Conservation (phyloP, 129 eudicot species). For the Cynara cardunculus region DNA sequence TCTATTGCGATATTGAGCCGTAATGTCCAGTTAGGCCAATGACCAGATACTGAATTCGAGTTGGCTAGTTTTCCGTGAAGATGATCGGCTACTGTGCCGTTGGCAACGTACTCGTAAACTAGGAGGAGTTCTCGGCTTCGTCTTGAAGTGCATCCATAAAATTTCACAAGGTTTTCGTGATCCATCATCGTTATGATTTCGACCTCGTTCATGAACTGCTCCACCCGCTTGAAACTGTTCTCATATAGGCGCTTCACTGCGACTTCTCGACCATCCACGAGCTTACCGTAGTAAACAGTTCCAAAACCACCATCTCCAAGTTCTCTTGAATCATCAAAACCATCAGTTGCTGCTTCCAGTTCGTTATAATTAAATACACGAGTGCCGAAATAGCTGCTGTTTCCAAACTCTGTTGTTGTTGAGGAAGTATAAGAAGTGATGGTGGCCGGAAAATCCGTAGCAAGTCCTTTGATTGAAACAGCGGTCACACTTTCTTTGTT, state of each 20-base stretch:
- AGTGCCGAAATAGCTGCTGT: conserved; percentile 64
- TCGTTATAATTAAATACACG: conserved; percentile 64
- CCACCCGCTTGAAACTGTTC: conserved; percentile 30
- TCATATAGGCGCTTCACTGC: conserved; percentile 35
- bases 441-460: conserved; percentile 33
- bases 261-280: conserved; percentile 36
- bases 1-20: conserved; percentile 67
- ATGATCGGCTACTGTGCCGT: conserved; percentile 91
- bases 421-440: conserved; percentile 56
- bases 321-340: conserved; percentile 57
- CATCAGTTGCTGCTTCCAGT: conserved; percentile 77
- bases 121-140: conserved; percentile 69
- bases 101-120: conserved; percentile 74
- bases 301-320: conserved; percentile 95
- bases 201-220: conserved; percentile 40
- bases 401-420: conserved; percentile 40
- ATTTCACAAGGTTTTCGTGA: conserved; percentile 65
- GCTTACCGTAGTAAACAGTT: conserved; percentile 78
- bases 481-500: conserved; percentile 29
- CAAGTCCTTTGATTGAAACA: conserved; percentile 23
- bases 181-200: conserved; percentile 37
- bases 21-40: conserved; percentile 47
- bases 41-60: conserved; percentile 5
- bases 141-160: conserved; percentile 76
- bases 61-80: conserved; percentile 63